Conservation (phyloP, 192 early-diverging fungal species). For the Coemansia aciculifera region DNA sequence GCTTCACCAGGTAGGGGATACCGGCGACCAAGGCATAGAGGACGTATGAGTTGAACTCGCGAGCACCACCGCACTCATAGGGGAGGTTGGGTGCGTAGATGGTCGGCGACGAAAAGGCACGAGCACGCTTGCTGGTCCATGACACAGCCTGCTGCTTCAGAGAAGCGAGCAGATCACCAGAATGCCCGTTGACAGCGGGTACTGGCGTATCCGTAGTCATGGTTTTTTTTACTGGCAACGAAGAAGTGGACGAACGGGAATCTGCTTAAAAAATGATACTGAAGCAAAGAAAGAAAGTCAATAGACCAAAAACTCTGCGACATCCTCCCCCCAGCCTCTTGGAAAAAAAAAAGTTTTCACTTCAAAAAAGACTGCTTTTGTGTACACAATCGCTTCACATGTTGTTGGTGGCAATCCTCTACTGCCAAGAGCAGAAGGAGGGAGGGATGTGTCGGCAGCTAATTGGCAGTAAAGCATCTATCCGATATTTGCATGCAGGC, state of each 20-base stretch:
- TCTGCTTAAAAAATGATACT: background rate
- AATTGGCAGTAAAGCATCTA: background rate
- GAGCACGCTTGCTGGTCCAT: conserved; percentile 21
- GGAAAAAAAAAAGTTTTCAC: conserved; percentile 5
- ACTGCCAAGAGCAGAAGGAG: background rate
- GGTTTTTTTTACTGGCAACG: no score
- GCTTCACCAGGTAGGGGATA: conserved; percentile 66
- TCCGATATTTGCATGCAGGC: background rate
- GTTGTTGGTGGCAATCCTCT: background rate
- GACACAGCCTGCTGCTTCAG: conserved; percentile 11
- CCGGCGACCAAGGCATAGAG: conserved; percentile 63
- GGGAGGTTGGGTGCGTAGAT: conserved; percentile 54
- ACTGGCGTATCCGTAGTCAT: conserved; percentile 24
- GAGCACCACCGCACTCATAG: conserved; percentile 84
- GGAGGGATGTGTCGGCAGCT: background rate
- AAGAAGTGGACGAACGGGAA: background rate
- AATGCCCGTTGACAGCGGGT: conserved; percentile 6
- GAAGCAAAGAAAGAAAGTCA: background rate
- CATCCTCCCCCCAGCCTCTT: background rate
- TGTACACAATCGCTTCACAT: background rate
- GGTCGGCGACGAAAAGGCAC: conserved; percentile 42
- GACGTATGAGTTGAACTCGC: conserved; percentile 74
- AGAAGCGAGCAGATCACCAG: conserved; percentile 6
- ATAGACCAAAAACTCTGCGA: background rate
- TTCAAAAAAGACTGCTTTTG: no score